Evolutionary conservation across 129 eudicot genomes (phyloP).

Genomic region (Arctium lappa): DNA sequence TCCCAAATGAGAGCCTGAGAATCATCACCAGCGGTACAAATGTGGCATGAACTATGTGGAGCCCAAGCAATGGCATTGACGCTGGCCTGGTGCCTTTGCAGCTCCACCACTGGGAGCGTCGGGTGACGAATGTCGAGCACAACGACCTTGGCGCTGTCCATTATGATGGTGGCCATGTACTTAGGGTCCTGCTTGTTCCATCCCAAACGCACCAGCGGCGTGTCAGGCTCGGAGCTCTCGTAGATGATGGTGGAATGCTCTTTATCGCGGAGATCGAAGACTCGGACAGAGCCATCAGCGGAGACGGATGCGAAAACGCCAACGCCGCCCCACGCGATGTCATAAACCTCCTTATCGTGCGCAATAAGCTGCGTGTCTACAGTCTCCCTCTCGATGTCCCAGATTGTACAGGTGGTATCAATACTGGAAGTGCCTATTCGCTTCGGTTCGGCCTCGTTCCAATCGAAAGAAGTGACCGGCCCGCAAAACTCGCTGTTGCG

Average conservation of each 20-base stretch:
- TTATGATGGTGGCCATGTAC: slow-evolving; percentile 92
- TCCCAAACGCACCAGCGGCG: slow-evolving; percentile 81
- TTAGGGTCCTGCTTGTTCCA: slow-evolving; percentile 99
- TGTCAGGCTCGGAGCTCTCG: slow-evolving; percentile 89
- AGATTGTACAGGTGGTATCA: slow-evolving; percentile 88
- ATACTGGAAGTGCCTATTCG: slow-evolving; percentile 85
- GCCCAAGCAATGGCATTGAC: slow-evolving; percentile 96
- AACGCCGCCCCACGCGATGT: slow-evolving; percentile 97
- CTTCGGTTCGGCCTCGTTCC: slow-evolving; percentile 93
- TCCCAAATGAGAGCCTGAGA: slow-evolving; percentile 96
- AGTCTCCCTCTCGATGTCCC: slow-evolving; percentile 86
- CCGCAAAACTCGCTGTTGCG: slow-evolving; percentile 86
- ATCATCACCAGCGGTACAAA: slow-evolving; percentile 95
- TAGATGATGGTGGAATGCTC: slow-evolving; percentile 91
- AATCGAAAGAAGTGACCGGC: slow-evolving; percentile 85
- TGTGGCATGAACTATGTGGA: slow-evolving; percentile 91
- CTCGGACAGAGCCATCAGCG: slow-evolving; percentile 89
- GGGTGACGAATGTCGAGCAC: slow-evolving; percentile 88
- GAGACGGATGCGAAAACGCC: slow-evolving; percentile 98
- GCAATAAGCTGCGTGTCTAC: slow-evolving; percentile 93
- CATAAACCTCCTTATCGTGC: slow-evolving; percentile 95
- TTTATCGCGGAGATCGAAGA: slow-evolving; percentile 83
- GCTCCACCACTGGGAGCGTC: slow-evolving; percentile 83
- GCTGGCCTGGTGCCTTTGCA: slow-evolving; percentile 89
- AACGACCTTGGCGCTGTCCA: slow-evolving; percentile 96